Percentiles rank a stretch among this genome's conserved stretches.
Evolutionary conservation across 306 rosid genomes (phyloP).

Genomic region (Mimosa bimucronata): DNA sequence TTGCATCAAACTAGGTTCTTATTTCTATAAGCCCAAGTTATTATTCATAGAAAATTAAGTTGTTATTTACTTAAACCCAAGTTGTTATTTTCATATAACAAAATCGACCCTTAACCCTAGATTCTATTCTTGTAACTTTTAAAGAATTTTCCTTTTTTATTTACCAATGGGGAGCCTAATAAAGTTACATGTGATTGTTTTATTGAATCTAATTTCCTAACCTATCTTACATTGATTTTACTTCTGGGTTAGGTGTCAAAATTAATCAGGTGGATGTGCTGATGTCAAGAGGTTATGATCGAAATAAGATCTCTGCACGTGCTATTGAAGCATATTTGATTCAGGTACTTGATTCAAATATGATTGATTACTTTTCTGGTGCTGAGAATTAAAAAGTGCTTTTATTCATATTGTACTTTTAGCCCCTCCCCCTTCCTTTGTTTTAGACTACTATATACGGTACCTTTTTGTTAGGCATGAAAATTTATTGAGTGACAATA

Average conservation of each 20-base stretch:
- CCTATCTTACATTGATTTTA: slow-evolving; percentile 27
- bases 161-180: slow-evolving; percentile 13
- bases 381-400: slow-evolving; percentile 6
- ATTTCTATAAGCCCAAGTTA: too few relatives aligned
- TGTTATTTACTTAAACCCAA: too few relatives aligned
- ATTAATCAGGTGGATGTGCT: slow-evolving; percentile 68
- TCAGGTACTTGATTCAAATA: slow-evolving; percentile 63
- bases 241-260: slow-evolving; percentile 65
- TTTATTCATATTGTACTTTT: not conserved
- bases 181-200: slow-evolving; percentile 20
- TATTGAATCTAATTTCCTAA: slow-evolving; percentile 15
- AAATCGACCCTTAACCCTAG: not conserved
- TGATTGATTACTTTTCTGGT: slow-evolving; percentile 16
- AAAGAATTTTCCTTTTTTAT: not conserved
- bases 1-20: too few relatives aligned
- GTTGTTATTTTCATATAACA: too few relatives aligned
- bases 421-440: too few relatives aligned
- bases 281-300: slow-evolving; percentile 67
- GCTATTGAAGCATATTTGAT: slow-evolving; percentile 91
- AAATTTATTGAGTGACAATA: slow-evolving; percentile 9
- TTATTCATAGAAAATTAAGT: too few relatives aligned
- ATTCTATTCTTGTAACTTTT: not conserved
- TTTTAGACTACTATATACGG: not conserved
- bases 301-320: slow-evolving; percentile 66
- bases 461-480: not conserved